Base-by-base conservation (phyloP, 306 rosid genomes). In the Vigna trinervia region DNA sequence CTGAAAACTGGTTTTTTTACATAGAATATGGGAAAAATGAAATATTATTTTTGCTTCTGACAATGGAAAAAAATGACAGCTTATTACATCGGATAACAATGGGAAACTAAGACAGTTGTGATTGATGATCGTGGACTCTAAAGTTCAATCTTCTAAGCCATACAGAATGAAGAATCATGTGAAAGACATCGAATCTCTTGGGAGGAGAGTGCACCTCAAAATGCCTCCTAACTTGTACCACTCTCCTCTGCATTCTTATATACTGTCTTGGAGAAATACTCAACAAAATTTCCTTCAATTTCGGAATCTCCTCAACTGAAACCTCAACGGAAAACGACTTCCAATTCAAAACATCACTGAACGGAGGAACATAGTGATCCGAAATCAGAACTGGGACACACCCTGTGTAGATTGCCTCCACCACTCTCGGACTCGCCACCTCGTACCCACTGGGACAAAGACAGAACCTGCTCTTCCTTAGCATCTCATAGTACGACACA, bases 401-500 rank as follows among this genome's bases (percentile, higher is more conserved):
- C 0, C 98, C 98, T 0, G 97, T 87, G 89, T 96, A 96, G 5
- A 92, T 96, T 13, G 99, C 99, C 69, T 96, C 99, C 1, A 96
- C 98, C 0, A 96, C 82, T 68, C 99, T 85, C 0, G 99, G 98
- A 66, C 98, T 96, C 1, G 99, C 99, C 2, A 96, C 99, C 81
- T 96, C 99, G 26, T 92, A 91, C 15, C 99, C 99, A 63, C 99
- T 96, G 0, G 99, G 99, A 78, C 99, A 96, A 38, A 96, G 88
- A 32, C 99, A 96, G 48, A 73, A 96, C 88, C 60, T 96, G 78
- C 91, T 92, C 65, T 89, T 87, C 68, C 91, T 86, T 80, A 92
- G 60, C 97, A 92, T 91, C 8, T 84, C 91, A 17, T 88, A 88
- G 87, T 96, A 96, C 5, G 89, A 81, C 30, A 91, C 85, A 1